A percentile compares a stretch with the other conserved stretches of the same genome.
Conservation (phyloP, 176 grass and related monocot species). For the Musa acuminata region DNA sequence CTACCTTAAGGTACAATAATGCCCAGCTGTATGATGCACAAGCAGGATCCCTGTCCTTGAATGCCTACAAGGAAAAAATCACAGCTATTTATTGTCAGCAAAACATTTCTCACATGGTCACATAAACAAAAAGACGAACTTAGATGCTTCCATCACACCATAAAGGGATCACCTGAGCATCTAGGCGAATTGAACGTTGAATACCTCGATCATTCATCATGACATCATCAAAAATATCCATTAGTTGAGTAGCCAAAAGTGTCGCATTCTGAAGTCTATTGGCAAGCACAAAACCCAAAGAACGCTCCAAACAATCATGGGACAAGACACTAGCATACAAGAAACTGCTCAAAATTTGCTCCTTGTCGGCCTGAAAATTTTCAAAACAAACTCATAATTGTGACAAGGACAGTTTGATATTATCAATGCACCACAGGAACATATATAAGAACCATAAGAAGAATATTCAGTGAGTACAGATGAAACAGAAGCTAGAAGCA, state of each 20-base stretch:
- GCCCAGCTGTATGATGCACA: constrained; percentile 95
- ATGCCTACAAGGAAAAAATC: constrained; percentile 45
- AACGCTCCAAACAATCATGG: constrained; percentile 70
- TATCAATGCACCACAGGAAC: neutral
- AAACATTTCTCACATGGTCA: neutral
- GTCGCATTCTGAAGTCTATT: constrained; percentile 92
- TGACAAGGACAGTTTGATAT: too few species aligned
- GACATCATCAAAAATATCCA: constrained; percentile 91
- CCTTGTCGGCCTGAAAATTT: constrained; percentile 73
- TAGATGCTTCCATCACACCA: constrained; percentile 7
- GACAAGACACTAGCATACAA: constrained; percentile 87
- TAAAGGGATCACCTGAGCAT: constrained; percentile 65
- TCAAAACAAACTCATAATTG: too few species aligned
- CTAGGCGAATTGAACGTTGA: constrained; percentile 69
- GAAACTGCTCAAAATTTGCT: constrained; percentile 95
- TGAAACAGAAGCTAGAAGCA: neutral
- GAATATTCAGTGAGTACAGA: neutral
- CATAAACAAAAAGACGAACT: constrained; percentile 4
- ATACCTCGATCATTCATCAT: constrained; percentile 78
- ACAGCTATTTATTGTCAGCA: constrained; percentile 15
- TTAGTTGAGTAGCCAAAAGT: constrained; percentile 85
- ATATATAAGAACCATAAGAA: neutral
- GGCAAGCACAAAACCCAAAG: constrained; percentile 78
- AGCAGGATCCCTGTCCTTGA: constrained; percentile 95
- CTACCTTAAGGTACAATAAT: constrained; percentile 85